Evolutionary conservation across 1,284 basidiomycete species (phyloP).

Genomic region (Xerocomus nothofagi): DNA sequence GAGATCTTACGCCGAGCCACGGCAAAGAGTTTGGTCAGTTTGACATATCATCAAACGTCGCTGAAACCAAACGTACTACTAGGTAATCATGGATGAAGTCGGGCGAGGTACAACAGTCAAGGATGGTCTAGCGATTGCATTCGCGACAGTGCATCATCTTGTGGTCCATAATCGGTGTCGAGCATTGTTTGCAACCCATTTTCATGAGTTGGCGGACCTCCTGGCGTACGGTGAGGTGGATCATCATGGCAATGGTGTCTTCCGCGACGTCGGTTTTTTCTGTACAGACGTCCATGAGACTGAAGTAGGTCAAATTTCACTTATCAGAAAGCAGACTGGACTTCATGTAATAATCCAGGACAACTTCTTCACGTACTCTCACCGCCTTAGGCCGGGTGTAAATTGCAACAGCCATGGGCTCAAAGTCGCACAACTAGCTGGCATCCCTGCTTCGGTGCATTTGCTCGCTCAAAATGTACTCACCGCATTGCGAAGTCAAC

Average conservation of each 20-base stretch:
- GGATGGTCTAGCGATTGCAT: conserved; percentile 93
- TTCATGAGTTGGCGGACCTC: conserved; percentile 91
- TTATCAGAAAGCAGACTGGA: not conserved
- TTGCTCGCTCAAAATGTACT: conserved; percentile 57
- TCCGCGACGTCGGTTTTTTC: conserved; percentile 74
- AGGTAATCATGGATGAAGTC: conserved; percentile 98
- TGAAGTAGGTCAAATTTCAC: conserved; percentile 46
- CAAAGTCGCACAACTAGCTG: conserved; percentile 87
- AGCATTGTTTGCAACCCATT: conserved; percentile 94
- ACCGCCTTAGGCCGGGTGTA: conserved; percentile 78
- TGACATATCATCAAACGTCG: not conserved
- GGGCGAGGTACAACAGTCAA: conserved; percentile 92
- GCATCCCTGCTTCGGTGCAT: conserved; percentile 72
- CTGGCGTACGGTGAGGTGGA: conserved; percentile 53
- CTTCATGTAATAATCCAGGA: conserved; percentile 43
- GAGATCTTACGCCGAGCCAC: conserved; percentile 85
- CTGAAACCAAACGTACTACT: conserved; percentile 4
- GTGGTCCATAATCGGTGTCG: conserved; percentile 74
- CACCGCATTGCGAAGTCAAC: conserved; percentile 36
- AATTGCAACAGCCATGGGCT: conserved; percentile 93
- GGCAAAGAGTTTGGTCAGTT: conserved; percentile 69
- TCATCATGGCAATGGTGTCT: conserved; percentile 45
- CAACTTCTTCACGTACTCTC: conserved; percentile 80
- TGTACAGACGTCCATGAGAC: conserved; percentile 85
- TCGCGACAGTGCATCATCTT: conserved; percentile 85